Evolutionary conservation across 1,284 basidiomycete species (phyloP).

Genomic region (Tetrapyrgos nigripes): DNA sequence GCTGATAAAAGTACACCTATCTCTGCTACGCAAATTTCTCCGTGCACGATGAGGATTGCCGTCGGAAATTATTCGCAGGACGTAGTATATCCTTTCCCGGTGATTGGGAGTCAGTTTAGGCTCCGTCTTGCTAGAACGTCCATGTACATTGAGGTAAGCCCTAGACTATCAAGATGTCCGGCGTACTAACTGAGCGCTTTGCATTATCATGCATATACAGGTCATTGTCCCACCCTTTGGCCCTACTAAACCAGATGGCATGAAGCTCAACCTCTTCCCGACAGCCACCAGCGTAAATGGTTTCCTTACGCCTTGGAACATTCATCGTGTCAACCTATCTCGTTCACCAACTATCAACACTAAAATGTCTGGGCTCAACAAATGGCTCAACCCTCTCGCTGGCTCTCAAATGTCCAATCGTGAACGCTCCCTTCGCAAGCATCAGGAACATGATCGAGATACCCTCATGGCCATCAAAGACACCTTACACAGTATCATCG

Average conservation of each 20-base stretch:
- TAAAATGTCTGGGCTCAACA: slow-evolving; percentile 12
- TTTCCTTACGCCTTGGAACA: slow-evolving; percentile 30
- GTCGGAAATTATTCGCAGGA: slow-evolving; percentile 33
- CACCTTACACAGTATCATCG: slow-evolving; percentile 30
- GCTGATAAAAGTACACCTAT: neutral
- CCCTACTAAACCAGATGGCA: slow-evolving; percentile 34
- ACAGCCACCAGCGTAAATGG: slow-evolving; percentile 11
- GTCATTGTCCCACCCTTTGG: slow-evolving; percentile 30
- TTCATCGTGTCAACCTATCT: slow-evolving; percentile 34
- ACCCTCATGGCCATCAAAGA: slow-evolving; percentile 34
- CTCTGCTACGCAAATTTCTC: slow-evolving; percentile 32
- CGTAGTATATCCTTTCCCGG: slow-evolving; percentile 41
- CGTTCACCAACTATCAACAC: slow-evolving; percentile 26
- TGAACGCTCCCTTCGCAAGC: slow-evolving; percentile 30
- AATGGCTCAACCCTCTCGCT: slow-evolving; percentile 33
- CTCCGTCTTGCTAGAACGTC: slow-evolving; percentile 38
- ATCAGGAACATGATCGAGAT: slow-evolving; percentile 20
- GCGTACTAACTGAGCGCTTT: neutral
- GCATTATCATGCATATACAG: slow-evolving; percentile 19
- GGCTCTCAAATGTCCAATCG: slow-evolving; percentile 34
- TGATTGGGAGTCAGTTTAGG: slow-evolving; percentile 32
- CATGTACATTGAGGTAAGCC: slow-evolving; percentile 36
- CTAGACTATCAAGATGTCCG: neutral
- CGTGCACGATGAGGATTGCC: slow-evolving; percentile 37
- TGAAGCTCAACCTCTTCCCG: slow-evolving; percentile 32